Evolutionary conservation across 2,329 filamentous ascomycete genomes (phyloP).

Genomic region (Colletotrichum sp.): DNA sequence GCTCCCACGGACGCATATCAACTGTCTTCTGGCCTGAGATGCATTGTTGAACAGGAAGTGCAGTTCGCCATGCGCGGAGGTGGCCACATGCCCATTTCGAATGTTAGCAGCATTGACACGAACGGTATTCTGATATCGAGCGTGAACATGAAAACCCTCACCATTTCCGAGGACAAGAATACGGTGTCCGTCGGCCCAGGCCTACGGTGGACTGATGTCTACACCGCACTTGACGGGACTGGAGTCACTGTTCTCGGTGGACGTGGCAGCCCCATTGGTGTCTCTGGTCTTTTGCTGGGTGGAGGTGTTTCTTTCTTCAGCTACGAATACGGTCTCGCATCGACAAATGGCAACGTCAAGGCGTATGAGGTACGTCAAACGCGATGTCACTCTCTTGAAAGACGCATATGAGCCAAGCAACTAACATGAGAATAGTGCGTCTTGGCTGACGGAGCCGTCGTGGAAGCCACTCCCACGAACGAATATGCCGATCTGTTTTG

Average conservation of each 20-base stretch:
- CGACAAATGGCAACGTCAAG: constrained; percentile 26
- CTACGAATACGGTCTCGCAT: constrained; percentile 28
- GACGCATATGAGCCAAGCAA: rapidly evolving
- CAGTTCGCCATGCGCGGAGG: constrained; percentile 9
- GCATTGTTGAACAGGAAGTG: not conserved
- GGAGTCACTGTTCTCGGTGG: constrained; percentile 40
- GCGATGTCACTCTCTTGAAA: not conserved
- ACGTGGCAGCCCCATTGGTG: constrained; percentile 39
- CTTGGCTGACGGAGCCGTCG: not conserved
- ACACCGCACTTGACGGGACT: constrained; percentile 34
- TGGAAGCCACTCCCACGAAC: not conserved
- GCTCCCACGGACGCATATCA: not conserved
- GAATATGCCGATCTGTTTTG: not conserved
- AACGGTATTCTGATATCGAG: constrained; percentile 5
- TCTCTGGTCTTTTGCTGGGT: constrained; percentile 41
- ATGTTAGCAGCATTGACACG: not conserved
- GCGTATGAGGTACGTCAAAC: constrained; percentile 38
- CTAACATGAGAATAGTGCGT: not conserved
- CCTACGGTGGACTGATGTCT: constrained; percentile 42
- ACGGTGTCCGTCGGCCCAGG: constrained; percentile 39
- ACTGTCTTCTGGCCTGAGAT: not conserved
- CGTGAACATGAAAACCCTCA: not conserved
- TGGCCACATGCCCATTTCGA: constrained; percentile 11
- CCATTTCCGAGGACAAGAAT: constrained; percentile 25
- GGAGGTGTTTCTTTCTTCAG: constrained; percentile 32